Percentiles rank a stretch among this genome's conserved stretches.
These are phyloP conservation scores for Rhizoctonia solani DNA, from an alignment of 1,284 basidiomycete species.

Conservation along the genomic window DNA sequence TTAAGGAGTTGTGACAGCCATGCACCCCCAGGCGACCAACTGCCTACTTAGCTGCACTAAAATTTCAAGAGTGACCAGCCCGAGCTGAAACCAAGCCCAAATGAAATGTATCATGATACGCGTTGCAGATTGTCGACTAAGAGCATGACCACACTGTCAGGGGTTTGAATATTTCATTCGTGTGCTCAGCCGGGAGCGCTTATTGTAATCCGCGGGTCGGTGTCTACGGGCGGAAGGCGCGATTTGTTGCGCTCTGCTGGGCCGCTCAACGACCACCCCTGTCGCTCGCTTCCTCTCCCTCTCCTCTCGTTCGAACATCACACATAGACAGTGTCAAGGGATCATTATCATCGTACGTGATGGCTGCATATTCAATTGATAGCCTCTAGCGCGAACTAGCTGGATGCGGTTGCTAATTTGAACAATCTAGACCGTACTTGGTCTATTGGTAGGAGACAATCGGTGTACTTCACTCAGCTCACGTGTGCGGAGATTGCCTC, in stretches of 20 bases:
- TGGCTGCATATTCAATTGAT: background rate
- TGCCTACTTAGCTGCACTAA: too few relatives aligned
- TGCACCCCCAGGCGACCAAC: too few relatives aligned
- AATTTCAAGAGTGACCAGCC: background rate
- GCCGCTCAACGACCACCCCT: slow-evolving; percentile 11
- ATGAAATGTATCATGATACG: background rate
- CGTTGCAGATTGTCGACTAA: background rate
- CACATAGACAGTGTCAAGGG: background rate
- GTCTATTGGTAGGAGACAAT: background rate
- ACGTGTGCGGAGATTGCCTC: slow-evolving; percentile 24
- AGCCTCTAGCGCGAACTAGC: too few relatives aligned
- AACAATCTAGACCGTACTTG: slow-evolving; percentile 20
- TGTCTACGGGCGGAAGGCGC: slow-evolving; percentile 8
- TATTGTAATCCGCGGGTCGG: slow-evolving; percentile 3
- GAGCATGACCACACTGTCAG: background rate
- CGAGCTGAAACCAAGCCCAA: background rate
- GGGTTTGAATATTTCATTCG: background rate
- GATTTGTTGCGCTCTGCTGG: slow-evolving; percentile 30
- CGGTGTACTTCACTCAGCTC: slow-evolving; percentile 2
- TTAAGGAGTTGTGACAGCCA: too few relatives aligned
- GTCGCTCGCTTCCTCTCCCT: background rate
- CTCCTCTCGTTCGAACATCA: background rate
- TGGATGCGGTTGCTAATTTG: background rate
- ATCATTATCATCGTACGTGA: background rate
- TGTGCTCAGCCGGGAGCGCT: slow-evolving; percentile 18